Conservation (phyloP, 2,329 filamentous ascomycete species). For the Myriosclerotinia duriaeana region DNA sequence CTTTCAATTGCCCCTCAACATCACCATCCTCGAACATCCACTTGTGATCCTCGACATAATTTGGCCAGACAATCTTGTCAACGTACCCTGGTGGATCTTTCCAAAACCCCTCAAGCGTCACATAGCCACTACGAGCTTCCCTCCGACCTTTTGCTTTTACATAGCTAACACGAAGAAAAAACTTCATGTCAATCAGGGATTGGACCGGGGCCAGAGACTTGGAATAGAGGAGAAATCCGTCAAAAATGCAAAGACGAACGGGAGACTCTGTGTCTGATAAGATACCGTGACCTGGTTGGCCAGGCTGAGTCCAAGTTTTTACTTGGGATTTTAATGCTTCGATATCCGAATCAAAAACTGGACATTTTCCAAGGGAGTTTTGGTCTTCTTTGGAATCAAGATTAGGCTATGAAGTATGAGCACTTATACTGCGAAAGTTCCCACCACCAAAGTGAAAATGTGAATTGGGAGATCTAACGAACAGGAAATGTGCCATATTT, state of each 20-base stretch:
- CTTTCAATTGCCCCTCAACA: constrained; percentile 56
- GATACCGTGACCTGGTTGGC: constrained; percentile 48
- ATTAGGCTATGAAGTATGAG: constrained; percentile 45
- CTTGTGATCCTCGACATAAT: constrained; percentile 77
- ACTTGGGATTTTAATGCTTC: constrained; percentile 50
- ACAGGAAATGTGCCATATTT: constrained; percentile 64
- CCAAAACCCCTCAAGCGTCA: constrained; percentile 90
- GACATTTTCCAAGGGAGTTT: constrained; percentile 58
- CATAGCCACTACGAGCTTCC: constrained; percentile 71
- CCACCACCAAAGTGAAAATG: constrained; percentile 34
- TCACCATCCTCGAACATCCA: constrained; percentile 75
- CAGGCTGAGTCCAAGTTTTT: constrained; percentile 47
- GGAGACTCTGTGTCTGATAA: constrained; percentile 24
- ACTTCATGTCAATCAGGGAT: constrained; percentile 66
- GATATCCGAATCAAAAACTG: constrained; percentile 52
- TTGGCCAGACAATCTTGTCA: constrained; percentile 92
- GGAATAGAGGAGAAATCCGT: constrained; percentile 85
- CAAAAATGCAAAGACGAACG: constrained; percentile 66
- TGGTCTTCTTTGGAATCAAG: constrained; percentile 60
- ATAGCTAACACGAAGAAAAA: constrained; percentile 74
- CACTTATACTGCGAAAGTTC: constrained; percentile 31
- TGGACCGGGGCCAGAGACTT: constrained; percentile 52
- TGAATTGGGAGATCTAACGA: constrained; percentile 40
- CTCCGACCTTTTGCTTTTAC: constrained; percentile 62
- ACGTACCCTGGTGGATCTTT: constrained; percentile 91